Base-by-base conservation (phyloP, 2,329 filamentous ascomycete genomes). In the Sclerotinia spermophila region DNA sequence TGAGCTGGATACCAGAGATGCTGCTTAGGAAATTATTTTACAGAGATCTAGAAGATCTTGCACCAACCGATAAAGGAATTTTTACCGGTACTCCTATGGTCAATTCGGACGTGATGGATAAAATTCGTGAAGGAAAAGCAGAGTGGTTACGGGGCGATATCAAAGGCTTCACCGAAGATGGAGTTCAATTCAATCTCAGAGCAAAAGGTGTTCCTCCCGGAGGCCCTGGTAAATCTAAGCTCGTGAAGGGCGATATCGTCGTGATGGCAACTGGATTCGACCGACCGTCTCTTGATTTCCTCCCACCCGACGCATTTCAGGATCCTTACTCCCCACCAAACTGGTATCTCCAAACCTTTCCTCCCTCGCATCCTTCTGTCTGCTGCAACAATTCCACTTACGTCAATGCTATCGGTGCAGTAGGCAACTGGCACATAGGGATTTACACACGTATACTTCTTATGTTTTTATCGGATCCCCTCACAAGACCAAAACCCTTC, bases 291-390 rank as follows among this genome's bases (percentile, higher is more conserved):
- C 84, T 96, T 0, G 83, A 83, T 17, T 96, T 96, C 80, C 83
- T 97, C 0, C 93, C 93, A 0, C 82, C 88, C 0, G 87, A 93
- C 67, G 89, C 87, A 76, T 96, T 96, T 78, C 78, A 86, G 15
- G 86, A 92, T 73, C 90, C 91, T 0, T 96, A 96, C 75, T 82
- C 84, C 1, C 91, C 93, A 1, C 93, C 93, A 0, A 94, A 93
- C 79, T 96, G 93, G 93, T 96, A 96, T 75, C 85, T 96, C 0
- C 93, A 96, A 79, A 92, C 91, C 0, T 96, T 96, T 81, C 93
- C 93, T 6, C 91, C 93, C 0, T 80, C 83, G 5, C 90, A 94
- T 74, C 87, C 90, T 0, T 90, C 88, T 45, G 85, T 96, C 62
- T 93, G 90, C 73, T 90, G 90, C 73, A 94, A 93, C 81, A 96